A percentile compares a stretch with the other conserved stretches of the same genome.
Conservation (phyloP, 192 early-diverging fungal genomes). For the Geosiphon pyriformis region DNA sequence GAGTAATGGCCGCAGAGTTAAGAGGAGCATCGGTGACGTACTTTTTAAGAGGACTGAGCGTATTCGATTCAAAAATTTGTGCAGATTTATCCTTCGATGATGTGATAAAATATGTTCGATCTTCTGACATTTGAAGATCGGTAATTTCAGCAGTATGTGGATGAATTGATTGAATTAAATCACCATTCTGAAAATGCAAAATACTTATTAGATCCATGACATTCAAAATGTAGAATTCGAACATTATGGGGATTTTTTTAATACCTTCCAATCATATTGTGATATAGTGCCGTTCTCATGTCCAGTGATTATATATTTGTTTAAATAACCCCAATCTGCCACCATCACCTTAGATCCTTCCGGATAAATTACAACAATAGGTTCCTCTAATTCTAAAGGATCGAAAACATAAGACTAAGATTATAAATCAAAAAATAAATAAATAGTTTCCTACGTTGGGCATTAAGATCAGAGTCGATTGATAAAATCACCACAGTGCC, state of each 20-base stretch:
- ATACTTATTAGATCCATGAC: no score
- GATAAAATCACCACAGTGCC: slow-evolving; percentile 80
- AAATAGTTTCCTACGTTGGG: slow-evolving; percentile 47
- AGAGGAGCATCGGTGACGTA: slow-evolving; percentile 83
- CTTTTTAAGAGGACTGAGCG: slow-evolving; percentile 76
- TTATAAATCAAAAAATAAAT: background rate
- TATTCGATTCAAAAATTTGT: slow-evolving; percentile 81
- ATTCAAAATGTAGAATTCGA: no score
- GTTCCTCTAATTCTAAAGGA: slow-evolving; percentile 67
- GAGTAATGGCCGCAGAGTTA: slow-evolving; percentile 90
- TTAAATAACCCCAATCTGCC: slow-evolving; percentile 86
- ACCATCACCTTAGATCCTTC: slow-evolving; percentile 82
- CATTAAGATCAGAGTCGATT: slow-evolving; percentile 56
- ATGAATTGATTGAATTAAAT: slow-evolving; percentile 54
- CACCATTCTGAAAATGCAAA: slow-evolving; percentile 53
- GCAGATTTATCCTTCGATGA: slow-evolving; percentile 92
- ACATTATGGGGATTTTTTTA: no score
- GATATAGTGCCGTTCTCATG: slow-evolving; percentile 90
- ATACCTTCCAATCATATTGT: slow-evolving; percentile 80
- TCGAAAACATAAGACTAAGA: slow-evolving; percentile 3
- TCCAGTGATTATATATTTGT: slow-evolving; percentile 90
- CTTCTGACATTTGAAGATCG: slow-evolving; percentile 88
- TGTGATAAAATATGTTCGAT: slow-evolving; percentile 92
- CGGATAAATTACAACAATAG: slow-evolving; percentile 65
- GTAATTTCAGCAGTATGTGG: slow-evolving; percentile 72